phyloP scores from a whole-genome alignment of 1,284 basidiomycete genomes.

The Moniliella sp. region DNA sequence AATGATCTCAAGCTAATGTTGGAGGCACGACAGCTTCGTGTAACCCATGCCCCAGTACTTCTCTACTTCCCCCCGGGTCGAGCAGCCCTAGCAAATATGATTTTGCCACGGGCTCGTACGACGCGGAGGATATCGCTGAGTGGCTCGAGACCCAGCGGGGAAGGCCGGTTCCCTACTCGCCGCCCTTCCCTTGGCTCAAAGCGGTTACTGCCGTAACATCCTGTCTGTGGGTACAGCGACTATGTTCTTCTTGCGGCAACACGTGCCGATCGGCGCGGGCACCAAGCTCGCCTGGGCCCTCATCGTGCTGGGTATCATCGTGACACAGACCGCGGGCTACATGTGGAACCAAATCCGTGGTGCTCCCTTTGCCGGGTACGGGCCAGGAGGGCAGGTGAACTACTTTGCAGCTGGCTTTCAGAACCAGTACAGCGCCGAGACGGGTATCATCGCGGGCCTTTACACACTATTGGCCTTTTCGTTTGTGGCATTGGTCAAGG shows the following conservation, averaged over 20 bases:
- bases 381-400: slow-evolving; percentile 39
- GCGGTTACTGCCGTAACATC: neutral
- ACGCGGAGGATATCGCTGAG: slow-evolving; percentile 7
- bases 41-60: slow-evolving; percentile 18
- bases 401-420: slow-evolving; percentile 75
- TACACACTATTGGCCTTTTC: slow-evolving; percentile 68
- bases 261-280: neutral
- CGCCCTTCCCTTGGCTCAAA: slow-evolving; percentile 10
- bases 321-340: slow-evolving; percentile 38
- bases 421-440: slow-evolving; percentile 78
- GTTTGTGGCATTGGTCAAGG: slow-evolving; percentile 58
- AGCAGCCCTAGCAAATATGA: slow-evolving; percentile 11
- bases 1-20: neutral
- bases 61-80: slow-evolving; percentile 11
- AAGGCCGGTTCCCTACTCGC: slow-evolving; percentile 8
- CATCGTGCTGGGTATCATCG: slow-evolving; percentile 11
- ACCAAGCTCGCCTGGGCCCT: slow-evolving; percentile 11
- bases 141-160: slow-evolving; percentile 7
- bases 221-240: slow-evolving; percentile 1
- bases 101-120: slow-evolving; percentile 14
- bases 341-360: slow-evolving; percentile 91
- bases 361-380: slow-evolving; percentile 43
- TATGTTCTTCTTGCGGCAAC: slow-evolving; percentile 1
- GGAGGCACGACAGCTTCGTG: slow-evolving; percentile 6
- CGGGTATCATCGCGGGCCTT: slow-evolving; percentile 60